Evolutionary conservation across 2,329 filamentous ascomycete genomes (phyloP), one percentile per base, ranked within the genome.

Genomic region (Penicillium frequentans): DNA sequence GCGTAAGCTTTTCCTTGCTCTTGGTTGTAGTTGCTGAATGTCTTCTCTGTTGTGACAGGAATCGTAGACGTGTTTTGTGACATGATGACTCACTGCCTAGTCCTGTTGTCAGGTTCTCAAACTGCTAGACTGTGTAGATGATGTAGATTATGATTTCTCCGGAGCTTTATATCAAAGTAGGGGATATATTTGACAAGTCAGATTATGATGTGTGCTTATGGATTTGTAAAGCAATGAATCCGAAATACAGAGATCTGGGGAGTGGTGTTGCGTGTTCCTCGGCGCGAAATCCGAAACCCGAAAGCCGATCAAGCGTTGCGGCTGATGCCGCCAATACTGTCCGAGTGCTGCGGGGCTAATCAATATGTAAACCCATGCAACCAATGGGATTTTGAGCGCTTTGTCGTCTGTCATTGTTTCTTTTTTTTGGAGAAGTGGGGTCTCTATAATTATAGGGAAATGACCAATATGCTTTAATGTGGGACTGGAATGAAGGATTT

Each of bases 1-100:
- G 75, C 65, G 6, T 71, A 56, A 42, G 70, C 78, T 3, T 59
- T 49, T 35, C 65, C 65, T 58, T 67, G 62, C 6, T 57, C 45
- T 33, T 55, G 31, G 7, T 46, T 63, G 58, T 64, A 67, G 14
- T 56, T 35, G 31, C 49, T 58, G 51, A 67, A 66, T 7, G 65
- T 67, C 33, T 62, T 60, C 47, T 66, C 65, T 8, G 42, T 47
- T 10, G 56, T 35, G 16, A 14, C 21, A 23, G 45, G 27, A 10
- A 39, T 23, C 2, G 53, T 66, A 59, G 23, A 24, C 14, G 50
- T 14, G 37, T 21, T 39, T 24, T 21, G 27, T 48, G 45, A 42
- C 39, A 42, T 42, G 39, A 42, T 42, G 39, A 42, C 19, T 42
- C 39, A 23, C 39, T 39, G 39, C 10, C 39, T 42, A 23, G 10